Percentiles rank a stretch among this genome's conserved stretches.
phyloP scores from a whole-genome alignment of 257 asterid genomes.

The Handroanthus guayacan region DNA sequence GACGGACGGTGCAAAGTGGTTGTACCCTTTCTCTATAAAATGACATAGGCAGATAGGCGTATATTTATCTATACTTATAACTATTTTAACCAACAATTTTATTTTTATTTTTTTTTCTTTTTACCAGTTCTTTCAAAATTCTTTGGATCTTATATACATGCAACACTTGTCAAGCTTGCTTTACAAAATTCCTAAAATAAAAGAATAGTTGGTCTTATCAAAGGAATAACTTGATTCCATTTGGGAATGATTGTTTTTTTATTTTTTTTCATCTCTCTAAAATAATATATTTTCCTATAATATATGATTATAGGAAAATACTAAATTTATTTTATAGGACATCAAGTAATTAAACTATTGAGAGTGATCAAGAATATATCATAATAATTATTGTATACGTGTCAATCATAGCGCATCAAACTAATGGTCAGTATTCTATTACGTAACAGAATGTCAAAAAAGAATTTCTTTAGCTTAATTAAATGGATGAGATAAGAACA shows the following conservation, averaged over 20 bases:
- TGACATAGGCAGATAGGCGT: too few species aligned
- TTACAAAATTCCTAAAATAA: neutral
- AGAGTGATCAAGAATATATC: neutral
- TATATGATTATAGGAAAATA: too few species aligned
- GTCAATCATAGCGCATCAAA: neutral
- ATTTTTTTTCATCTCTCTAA: too few species aligned
- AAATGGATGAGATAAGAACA: neutral
- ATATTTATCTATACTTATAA: neutral
- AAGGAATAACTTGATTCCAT: too few species aligned
- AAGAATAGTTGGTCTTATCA: too few species aligned
- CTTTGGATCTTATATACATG: conserved; percentile 6
- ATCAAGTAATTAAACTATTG: too few species aligned
- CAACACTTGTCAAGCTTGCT: conserved; percentile 36
- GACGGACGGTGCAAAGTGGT: conserved; percentile 35
- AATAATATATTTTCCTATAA: neutral
- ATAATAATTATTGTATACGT: neutral
- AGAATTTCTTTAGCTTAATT: neutral
- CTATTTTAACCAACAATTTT: neutral
- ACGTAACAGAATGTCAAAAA: neutral
- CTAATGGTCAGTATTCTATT: neutral
- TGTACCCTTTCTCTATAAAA: conserved; percentile 11
- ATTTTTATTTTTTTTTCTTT: neutral
- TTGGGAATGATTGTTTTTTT: too few species aligned
- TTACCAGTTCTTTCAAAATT: neutral
- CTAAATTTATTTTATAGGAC: too few species aligned